phyloP scores from a whole-genome alignment of 345 rosid genomes.

The Eucalyptus victrix region DNA sequence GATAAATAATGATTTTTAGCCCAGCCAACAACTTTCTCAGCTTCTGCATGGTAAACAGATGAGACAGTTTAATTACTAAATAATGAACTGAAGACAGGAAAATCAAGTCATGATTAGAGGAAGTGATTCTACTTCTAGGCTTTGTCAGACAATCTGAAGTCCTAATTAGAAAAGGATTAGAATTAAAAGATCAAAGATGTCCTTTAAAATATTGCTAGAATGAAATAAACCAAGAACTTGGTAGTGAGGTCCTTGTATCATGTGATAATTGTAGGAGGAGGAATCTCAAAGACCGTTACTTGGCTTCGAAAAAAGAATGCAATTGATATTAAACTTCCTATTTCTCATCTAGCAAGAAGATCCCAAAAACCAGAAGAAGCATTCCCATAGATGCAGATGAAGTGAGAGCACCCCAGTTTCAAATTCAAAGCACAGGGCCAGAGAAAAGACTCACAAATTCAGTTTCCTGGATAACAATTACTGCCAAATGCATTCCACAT shows the following conservation, averaged over 20 bases:
- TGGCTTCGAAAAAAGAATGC: not conserved
- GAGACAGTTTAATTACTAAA: not conserved
- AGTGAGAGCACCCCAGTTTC: not conserved
- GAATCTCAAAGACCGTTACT: not conserved
- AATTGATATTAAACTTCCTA: not conserved
- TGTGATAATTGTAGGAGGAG: not conserved
- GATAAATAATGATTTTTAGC: constrained; percentile 85
- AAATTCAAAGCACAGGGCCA: not conserved
- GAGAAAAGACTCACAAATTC: not conserved
- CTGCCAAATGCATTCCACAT: not conserved
- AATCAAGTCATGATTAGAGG: not conserved
- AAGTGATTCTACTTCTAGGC: not conserved
- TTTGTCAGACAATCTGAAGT: not conserved
- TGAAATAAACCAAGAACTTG: not conserved
- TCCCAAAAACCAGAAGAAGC: not conserved
- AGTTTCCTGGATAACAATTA: not conserved
- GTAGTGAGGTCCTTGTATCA: not conserved
- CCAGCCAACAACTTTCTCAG: constrained; percentile 96
- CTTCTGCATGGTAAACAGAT: constrained; percentile 29
- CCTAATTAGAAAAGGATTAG: not conserved
- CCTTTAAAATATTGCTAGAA: not conserved
- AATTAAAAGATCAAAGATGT: not conserved
- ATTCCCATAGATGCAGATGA: not conserved
- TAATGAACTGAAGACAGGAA: not conserved
- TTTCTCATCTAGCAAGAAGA: not conserved